Conservation (phyloP, 75 land plant species). For the Picea sitchensis region DNA sequence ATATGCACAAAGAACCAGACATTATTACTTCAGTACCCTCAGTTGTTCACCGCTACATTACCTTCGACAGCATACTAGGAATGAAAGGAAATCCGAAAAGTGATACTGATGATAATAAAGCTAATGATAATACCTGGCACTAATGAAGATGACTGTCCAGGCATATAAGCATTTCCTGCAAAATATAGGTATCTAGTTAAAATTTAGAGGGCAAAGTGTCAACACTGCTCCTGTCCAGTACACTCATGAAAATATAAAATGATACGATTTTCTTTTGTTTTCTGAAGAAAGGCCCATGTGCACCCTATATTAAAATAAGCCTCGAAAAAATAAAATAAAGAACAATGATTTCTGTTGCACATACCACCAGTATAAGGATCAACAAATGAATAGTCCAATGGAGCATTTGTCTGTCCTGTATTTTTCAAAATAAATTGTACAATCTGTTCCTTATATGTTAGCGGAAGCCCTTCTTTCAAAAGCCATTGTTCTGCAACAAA, state of each 20-base stretch:
- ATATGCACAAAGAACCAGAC: neutral
- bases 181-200: slow-evolving; percentile 7
- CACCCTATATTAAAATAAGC: neutral
- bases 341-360: slow-evolving; percentile 7
- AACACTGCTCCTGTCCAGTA: neutral
- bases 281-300: neutral
- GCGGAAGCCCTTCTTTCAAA: slow-evolving; percentile 74
- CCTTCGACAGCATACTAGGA: neutral
- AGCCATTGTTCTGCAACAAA: slow-evolving; percentile 91
- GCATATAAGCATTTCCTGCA: slow-evolving; percentile 93
- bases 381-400: slow-evolving; percentile 51
- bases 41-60: neutral
- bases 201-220: neutral
- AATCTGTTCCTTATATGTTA: slow-evolving; percentile 82
- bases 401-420: slow-evolving; percentile 58
- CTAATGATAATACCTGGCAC: slow-evolving; percentile 5
- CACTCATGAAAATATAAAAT: neutral
- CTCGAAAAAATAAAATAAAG: neutral
- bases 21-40: neutral
- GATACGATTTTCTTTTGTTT: neutral
- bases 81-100: too few species aligned
- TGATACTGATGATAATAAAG: neutral
- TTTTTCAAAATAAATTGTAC: slow-evolving; percentile 95
- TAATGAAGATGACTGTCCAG: slow-evolving; percentile 47
- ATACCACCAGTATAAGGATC: slow-evolving; percentile 98